Conservation (phyloP, 306 rosid species). For the Sicyos edulis region DNA sequence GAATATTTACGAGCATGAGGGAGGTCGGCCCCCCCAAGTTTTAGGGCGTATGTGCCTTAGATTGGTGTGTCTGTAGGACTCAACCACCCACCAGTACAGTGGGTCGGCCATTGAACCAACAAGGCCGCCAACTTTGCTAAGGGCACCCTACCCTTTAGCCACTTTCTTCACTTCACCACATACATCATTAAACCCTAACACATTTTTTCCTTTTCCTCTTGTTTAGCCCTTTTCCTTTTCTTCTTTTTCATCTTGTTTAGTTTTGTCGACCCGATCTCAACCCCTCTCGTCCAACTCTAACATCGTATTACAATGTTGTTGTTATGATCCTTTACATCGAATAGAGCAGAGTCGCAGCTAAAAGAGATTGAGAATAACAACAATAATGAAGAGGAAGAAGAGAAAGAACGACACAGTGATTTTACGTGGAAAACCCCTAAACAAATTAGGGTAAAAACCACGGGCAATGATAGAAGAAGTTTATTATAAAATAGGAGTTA, state of each 20-base stretch:
- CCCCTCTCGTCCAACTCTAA: background rate
- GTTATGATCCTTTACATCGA: too few species aligned
- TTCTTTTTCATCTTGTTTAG: background rate
- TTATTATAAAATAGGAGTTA: too few species aligned
- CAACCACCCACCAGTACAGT: conserved; percentile 43
- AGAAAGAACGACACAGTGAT: too few species aligned
- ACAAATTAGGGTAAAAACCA: too few species aligned
- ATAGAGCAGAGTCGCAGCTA: too few species aligned
- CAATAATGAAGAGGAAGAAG: too few species aligned
- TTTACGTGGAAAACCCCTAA: too few species aligned
- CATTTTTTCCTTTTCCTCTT: background rate
- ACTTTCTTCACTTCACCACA: background rate
- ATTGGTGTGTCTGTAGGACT: conserved; percentile 18
- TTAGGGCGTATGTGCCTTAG: background rate
- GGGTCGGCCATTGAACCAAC: conserved; percentile 39
- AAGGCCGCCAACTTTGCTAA: conserved; percentile 15
- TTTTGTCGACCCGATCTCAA: background rate
- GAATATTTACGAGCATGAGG: background rate
- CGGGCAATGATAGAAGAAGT: too few species aligned
- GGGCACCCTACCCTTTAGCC: background rate
- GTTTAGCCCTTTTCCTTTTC: background rate
- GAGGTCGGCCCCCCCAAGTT: conserved; percentile 13
- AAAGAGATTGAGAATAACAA: too few species aligned
- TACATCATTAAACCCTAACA: background rate
- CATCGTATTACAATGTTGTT: background rate